A percentile compares a stretch with the other conserved stretches of the same genome.
Evolutionary conservation across 176 grass and related monocot genomes (phyloP).

Genomic region (Luzula sylvatica): DNA sequence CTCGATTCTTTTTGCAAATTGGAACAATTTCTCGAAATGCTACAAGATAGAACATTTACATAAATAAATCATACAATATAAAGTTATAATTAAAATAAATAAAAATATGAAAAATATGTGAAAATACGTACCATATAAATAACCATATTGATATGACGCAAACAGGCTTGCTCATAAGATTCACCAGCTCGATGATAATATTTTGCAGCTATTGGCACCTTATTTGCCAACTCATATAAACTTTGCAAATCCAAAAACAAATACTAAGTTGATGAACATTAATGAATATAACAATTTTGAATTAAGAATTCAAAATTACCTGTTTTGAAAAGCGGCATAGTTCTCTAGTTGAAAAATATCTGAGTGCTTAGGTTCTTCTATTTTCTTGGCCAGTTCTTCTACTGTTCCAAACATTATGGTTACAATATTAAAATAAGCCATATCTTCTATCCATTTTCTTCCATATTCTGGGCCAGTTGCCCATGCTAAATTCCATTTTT

Average conservation of each 20-base stretch:
- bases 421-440: slow-evolving; percentile 89
- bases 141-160: slow-evolving; percentile 89
- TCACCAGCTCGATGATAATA: slow-evolving; percentile 98
- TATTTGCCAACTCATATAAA: slow-evolving; percentile 89
- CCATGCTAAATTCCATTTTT: too few species aligned
- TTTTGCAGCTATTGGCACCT: slow-evolving; percentile 77
- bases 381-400: slow-evolving; percentile 85
- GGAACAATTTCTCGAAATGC: slow-evolving; percentile 91
- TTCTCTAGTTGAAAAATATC: slow-evolving; percentile 92
- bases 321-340: slow-evolving; percentile 94
- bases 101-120: slow-evolving; percentile 4
- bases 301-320: slow-evolving; percentile 26
- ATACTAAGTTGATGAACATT: slow-evolving; percentile 4
- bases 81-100: not conserved
- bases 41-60: slow-evolving; percentile 24
- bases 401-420: slow-evolving; percentile 83
- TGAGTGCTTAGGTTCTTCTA: slow-evolving; percentile 71
- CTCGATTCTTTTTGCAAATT: slow-evolving; percentile 74
- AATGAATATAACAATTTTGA: not conserved
- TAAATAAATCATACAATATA: not conserved
- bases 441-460: slow-evolving; percentile 89
- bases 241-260: slow-evolving; percentile 34
- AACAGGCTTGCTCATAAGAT: slow-evolving; percentile 85
- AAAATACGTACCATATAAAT: slow-evolving; percentile 84
- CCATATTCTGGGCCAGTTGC: slow-evolving; percentile 73